Percentiles rank a stretch among this genome's conserved stretches.
These are phyloP conservation scores for Tetrahymena elliotti DNA, from an alignment of 73 alveolate genomes.

Conservation along the genomic window DNA sequence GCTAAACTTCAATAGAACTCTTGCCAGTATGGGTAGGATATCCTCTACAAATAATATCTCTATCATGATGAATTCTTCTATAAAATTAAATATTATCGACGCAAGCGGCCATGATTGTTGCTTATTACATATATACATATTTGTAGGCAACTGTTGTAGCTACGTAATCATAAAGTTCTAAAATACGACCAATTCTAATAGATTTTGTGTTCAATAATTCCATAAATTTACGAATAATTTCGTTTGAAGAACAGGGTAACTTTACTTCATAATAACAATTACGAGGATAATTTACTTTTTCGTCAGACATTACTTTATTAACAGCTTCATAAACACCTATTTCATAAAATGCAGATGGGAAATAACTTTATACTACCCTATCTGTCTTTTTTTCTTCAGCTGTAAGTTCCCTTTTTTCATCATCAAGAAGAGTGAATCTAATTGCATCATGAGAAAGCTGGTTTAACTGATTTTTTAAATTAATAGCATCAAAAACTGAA, in stretches of 20 bases:
- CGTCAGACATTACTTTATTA: not conserved
- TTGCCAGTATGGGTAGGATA: constrained; percentile 26
- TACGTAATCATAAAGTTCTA: constrained; percentile 21
- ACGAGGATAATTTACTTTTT: not conserved
- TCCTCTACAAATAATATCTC: constrained; percentile 4
- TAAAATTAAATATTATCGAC: constrained; percentile 13
- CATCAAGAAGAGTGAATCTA: not conserved
- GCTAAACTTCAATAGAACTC: constrained; percentile 24
- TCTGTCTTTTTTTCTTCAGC: not conserved
- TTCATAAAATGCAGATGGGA: not conserved
- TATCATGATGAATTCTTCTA: not conserved
- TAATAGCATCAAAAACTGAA: not conserved
- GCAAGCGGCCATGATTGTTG: constrained; percentile 24
- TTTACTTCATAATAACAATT: not conserved
- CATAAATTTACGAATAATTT: not conserved
- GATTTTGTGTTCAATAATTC: not conserved
- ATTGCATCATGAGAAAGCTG: not conserved
- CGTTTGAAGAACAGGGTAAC: not conserved
- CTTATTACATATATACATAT: not conserved
- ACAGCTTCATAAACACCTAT: not conserved
- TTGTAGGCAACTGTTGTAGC: constrained; percentile 25
- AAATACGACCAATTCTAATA: constrained; percentile 28
- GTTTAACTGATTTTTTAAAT: not conserved
- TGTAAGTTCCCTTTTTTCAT: not conserved
- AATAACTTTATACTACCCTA: not conserved